Evolutionary conservation across 495 filamentous ascomycete species (phyloP), one percentile per base, ranked within the genome.

Genomic region (Thozetella sp.): DNA sequence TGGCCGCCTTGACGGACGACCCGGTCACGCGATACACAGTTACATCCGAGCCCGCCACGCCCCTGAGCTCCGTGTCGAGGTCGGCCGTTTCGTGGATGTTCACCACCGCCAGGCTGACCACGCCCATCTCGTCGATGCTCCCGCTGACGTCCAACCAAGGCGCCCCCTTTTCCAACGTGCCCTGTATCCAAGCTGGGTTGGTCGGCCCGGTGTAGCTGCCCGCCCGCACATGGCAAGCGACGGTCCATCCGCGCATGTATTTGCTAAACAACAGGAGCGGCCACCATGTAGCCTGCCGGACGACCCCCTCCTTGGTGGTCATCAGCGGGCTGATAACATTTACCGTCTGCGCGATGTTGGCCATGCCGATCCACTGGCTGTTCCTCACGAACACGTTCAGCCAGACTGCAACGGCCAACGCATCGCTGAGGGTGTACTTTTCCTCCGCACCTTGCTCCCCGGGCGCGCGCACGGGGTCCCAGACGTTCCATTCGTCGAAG

Each of bases 401-500:
- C 82, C 84, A 93, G 13, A 88, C 83, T 2, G 80, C 83, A 0
- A 93, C 90, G 51, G 89, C 89, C 15, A 92, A 73, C 4, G 89
- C 89, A 68, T 93, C 90, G 1, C 86, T 90, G 17, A 93, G 81
- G 0, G 88, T 92, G 71, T 93, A 93, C 65, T 69, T 72, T 67
- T 91, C 87, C 69, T 90, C 88, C 0, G 84, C 88, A 20, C 88
- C 88, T 54, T 79, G 71, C 60, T 88, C 86, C 43, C 88, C 89
- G 2, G 86, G 87, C 1, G 90, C 90, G 23, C 90, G 83, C 37
- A 82, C 76, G 6, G 89, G 89, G 66, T 93, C 90, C 90, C 90
- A 93, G 13, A 93, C 89, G 71, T 93, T 91, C 90, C 90, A 93
- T 71, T 93, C 90, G 69, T 93, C 90, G 68, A 93, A 93, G 72